phyloP scores from a whole-genome alignment of 257 asterid genomes.

The Solanum habrochaites region DNA sequence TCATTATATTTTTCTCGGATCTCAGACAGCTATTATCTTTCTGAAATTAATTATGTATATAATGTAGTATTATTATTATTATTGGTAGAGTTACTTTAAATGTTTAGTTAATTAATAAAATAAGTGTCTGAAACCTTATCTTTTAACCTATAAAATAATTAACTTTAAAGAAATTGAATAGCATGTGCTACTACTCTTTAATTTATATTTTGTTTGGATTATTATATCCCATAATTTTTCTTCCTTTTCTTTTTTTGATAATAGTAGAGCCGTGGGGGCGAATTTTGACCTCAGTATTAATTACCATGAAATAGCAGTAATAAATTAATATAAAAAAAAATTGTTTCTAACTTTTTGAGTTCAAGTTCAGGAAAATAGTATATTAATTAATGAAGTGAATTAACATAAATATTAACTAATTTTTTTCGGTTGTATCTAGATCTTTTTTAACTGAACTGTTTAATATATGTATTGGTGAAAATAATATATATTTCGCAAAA shows the following conservation, averaged over 20 bases:
- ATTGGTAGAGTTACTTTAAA: not conserved
- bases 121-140: not conserved
- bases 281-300: not conserved
- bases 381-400: not conserved
- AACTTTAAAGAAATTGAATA: not conserved
- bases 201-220: not conserved
- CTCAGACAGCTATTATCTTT: not conserved
- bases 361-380: fast-evolving
- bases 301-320: not conserved
- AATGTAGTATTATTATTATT: not conserved
- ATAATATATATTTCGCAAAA: not conserved
- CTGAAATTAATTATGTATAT: not conserved
- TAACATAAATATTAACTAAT: not conserved
- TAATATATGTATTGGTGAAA: not conserved
- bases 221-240: not conserved
- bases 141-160: not conserved
- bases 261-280: not conserved
- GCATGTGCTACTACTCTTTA: not conserved
- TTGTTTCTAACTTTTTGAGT: not conserved
- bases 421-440: not conserved
- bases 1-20: not conserved
- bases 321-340: not conserved
- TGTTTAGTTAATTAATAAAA: not conserved
- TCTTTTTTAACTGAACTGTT: not conserved
- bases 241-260: not conserved